Base-by-base conservation (phyloP, 768 basidiomycete species). In the Leucocoprinus sp. region DNA sequence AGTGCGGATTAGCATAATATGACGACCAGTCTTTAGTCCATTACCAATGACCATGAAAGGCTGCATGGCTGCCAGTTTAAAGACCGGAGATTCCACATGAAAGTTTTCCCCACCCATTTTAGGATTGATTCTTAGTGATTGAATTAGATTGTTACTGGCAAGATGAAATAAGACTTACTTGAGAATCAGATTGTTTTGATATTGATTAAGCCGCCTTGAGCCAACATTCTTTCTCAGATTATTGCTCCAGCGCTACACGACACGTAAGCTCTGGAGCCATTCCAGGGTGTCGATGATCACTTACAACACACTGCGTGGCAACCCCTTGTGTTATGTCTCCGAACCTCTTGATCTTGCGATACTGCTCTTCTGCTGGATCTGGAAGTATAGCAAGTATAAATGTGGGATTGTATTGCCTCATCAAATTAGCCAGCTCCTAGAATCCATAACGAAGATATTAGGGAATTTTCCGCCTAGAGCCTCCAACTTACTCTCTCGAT, bases 301-400 rank as follows among this genome's bases (percentile, higher is more conserved):
- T 64, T 60, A 80, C 80, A 40, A 84, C 52, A 54, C 83, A 83
- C 37, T 84, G 82, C 0, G 82, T 83, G 0, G 73, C 70, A 1
- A 82, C 69, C 7, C 83, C 82, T 14, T 18, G 68, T 62, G 41
- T 72, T 67, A 61, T 77, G 70, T 56, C 49, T 5, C 60, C 56
- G 37, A 56, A 64, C 15, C 60, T 48, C 43, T 67, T 67, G n/a
- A 65, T 56, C 14, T 50, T 49, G 3, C 50, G 52, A 37, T 67
- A 65, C 4, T 57, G 42, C 0, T 54, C 52, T 6, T 57, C 52
- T 15, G 58, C 63, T 12, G 55, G 54, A 7, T 66, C 64, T 1
- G 57, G 60, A 5, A 67, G 54, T 22, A 67, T 54, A 15, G 54
- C 59, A 17, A 66, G 34, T 19, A 65, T 53, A 24, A 66, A 47